Percentiles rank a stretch among this genome's conserved stretches.
Conservation (phyloP, 1,284 basidiomycete species). For the Ustilago tritici region DNA sequence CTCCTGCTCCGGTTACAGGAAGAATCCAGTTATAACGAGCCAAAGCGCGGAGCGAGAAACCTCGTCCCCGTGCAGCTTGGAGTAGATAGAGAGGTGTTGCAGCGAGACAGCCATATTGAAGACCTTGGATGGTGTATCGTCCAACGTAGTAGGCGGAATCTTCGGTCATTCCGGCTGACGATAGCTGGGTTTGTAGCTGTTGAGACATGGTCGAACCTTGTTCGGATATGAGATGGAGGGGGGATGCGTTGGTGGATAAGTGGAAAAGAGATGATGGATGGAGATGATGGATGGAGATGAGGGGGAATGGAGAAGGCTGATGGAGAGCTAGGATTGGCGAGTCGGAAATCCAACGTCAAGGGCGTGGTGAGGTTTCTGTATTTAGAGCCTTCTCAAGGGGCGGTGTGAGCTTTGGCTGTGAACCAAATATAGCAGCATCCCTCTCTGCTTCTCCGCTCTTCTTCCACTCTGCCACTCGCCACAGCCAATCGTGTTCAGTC, state of each 20-base stretch:
- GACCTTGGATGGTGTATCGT: constrained; percentile 44
- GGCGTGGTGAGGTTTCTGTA: background rate
- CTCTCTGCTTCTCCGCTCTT: background rate
- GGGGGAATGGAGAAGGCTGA: background rate
- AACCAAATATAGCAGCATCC: background rate
- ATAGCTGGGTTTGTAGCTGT: constrained; percentile 30
- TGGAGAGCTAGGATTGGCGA: constrained; percentile 1
- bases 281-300: background rate
- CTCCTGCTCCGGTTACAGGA: constrained; percentile 45
- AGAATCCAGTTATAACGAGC: constrained; percentile 62
- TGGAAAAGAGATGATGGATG: background rate
- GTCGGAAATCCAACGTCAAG: constrained; percentile 17
- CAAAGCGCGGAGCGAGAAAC: constrained; percentile 52
- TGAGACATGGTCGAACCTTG: constrained; percentile 28
- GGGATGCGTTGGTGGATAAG: background rate
- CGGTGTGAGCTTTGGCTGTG: background rate
- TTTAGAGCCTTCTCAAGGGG: background rate
- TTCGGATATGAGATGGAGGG: too few relatives aligned
- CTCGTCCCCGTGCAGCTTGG: constrained; percentile 42
- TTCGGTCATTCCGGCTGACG: constrained; percentile 38
- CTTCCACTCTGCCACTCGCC: background rate
- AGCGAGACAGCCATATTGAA: constrained; percentile 57
- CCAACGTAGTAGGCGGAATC: constrained; percentile 55
- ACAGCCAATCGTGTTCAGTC: background rate
- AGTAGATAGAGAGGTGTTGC: constrained; percentile 62